These are phyloP conservation scores for Xylaria sp. DNA, from an alignment of 2,329 filamentous ascomycete species.

Conservation along the genomic window DNA sequence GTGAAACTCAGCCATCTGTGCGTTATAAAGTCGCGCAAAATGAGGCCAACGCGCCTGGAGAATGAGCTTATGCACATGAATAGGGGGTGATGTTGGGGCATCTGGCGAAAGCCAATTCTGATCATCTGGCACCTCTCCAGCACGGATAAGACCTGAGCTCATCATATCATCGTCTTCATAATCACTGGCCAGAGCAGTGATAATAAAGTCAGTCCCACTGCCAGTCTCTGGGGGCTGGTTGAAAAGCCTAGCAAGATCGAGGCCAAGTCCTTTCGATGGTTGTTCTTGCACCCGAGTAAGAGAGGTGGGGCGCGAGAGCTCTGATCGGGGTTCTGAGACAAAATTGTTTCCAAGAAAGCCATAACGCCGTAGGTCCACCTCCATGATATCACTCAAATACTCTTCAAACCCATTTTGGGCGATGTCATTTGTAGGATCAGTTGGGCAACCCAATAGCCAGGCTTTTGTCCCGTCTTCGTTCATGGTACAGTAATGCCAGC, in stretches of 20 bases:
- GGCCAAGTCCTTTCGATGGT: conserved; percentile 77
- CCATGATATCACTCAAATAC: conserved; percentile 92
- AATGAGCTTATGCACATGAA: conserved; percentile 95
- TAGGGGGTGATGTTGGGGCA: conserved; percentile 78
- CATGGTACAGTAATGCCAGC: conserved; percentile 98
- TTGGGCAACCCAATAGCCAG: conserved; percentile 93
- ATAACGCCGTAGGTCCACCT: conserved; percentile 91
- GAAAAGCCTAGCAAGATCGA: conserved; percentile 87
- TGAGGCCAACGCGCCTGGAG: conserved; percentile 96
- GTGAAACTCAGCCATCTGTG: conserved; percentile 98
- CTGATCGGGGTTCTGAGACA: conserved; percentile 63
- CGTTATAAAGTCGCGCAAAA: conserved; percentile 89
- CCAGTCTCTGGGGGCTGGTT: conserved; percentile 85
- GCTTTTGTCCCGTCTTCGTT: conserved; percentile 95
- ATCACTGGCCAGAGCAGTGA: conserved; percentile 87
- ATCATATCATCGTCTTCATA: conserved; percentile 75
- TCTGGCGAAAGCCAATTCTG: conserved; percentile 71
- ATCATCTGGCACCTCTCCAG: conserved; percentile 56
- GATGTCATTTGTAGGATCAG: conserved; percentile 74
- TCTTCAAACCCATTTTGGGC: conserved; percentile 82
- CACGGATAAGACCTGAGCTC: conserved; percentile 61
- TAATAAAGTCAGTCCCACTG: conserved; percentile 88
- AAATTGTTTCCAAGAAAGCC: conserved; percentile 87
- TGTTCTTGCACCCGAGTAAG: conserved; percentile 61
- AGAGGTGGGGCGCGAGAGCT: conserved; percentile 61